Conservation (phyloP, 441 rosid genomes). For the Melastoma candidum region DNA sequence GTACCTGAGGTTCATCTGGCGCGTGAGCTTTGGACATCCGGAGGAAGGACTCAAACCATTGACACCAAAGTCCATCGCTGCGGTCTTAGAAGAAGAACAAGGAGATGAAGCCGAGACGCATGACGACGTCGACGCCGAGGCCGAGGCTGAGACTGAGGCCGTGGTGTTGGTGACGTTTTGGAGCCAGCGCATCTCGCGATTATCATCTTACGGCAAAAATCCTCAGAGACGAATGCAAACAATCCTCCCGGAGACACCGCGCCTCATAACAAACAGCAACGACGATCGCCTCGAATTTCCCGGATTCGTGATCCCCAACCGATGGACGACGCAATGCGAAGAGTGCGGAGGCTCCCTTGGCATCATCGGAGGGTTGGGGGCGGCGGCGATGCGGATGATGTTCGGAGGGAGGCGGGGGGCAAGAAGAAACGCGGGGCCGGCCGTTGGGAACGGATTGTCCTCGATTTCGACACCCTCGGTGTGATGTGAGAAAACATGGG, state of each 20-base stretch:
- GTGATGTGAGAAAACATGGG: no score
- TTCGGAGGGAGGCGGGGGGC: neutral
- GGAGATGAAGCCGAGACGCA: neutral
- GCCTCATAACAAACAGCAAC: neutral
- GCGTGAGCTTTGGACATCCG: constrained; percentile 9
- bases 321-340: neutral
- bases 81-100: no score
- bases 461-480: no score
- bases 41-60: no score
- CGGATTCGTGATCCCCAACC: no score
- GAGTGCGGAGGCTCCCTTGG: neutral
- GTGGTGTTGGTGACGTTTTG: constrained; percentile 9
- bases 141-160: constrained; percentile 5
- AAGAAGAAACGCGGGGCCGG: constrained; percentile 1
- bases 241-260: neutral
- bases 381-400: neutral
- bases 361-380: neutral
- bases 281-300: neutral
- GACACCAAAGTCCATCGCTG: no score
- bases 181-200: constrained; percentile 15
- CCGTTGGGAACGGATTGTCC: no score
- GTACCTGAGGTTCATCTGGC: constrained; percentile 15
- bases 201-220: constrained; percentile 6
- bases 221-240: neutral
- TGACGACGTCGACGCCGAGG: constrained; percentile 5